Conservation (phyloP, 202 grass and related monocot species). For the Panicum hallii region DNA sequence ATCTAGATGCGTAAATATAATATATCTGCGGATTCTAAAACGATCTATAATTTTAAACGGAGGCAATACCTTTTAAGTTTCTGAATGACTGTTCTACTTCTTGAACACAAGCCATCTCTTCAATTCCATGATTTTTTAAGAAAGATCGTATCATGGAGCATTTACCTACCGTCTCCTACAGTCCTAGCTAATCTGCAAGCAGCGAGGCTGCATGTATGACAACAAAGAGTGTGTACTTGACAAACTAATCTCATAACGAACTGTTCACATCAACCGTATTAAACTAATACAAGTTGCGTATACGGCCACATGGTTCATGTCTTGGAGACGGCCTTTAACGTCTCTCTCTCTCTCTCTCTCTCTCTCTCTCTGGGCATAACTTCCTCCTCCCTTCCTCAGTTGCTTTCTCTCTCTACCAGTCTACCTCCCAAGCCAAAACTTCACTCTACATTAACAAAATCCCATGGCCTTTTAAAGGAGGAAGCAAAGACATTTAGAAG, state of each 20-base stretch:
- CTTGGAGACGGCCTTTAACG: constrained; percentile 43
- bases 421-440: neutral
- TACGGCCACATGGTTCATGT: constrained; percentile 52
- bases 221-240: constrained; percentile 25
- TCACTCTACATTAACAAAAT: constrained; percentile 43
- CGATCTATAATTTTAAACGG: too few species aligned
- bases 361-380: neutral
- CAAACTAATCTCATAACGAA: constrained; percentile 45
- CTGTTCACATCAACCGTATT: constrained; percentile 19
- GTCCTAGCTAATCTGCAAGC: constrained; percentile 10
- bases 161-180: constrained; percentile 10
- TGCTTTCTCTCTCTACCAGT: neutral
- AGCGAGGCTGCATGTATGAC: constrained; percentile 10
- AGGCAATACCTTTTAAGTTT: too few species aligned
- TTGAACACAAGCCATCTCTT: neutral
- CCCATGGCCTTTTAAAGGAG: constrained; percentile 42
- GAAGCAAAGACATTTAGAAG: neutral
- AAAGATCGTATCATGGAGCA: neutral
- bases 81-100: neutral
- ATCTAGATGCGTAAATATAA: too few species aligned
- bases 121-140: neutral
- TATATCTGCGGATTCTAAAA: too few species aligned
- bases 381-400: constrained; percentile 69
- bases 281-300: constrained; percentile 48
- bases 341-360: constrained; percentile 4